A percentile compares a stretch with the other conserved stretches of the same genome.
Conservation (phyloP, 2,329 filamentous ascomycete genomes). For the Arachnomyces sp. region DNA sequence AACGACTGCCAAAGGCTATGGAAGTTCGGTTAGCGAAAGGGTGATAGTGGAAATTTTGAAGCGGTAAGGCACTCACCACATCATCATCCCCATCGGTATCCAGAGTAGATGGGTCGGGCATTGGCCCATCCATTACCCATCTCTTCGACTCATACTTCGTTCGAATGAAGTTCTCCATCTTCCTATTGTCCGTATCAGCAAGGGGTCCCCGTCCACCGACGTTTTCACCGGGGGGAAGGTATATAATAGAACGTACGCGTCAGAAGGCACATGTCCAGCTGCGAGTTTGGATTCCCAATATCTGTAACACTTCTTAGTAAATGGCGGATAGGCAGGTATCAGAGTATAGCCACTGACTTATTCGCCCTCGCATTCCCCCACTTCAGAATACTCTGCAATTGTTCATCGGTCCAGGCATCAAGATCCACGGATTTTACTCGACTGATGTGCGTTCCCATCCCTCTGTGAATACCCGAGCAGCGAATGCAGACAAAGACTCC, state of each 20-base stretch:
- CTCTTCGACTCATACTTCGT: constrained; percentile 98
- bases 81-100: constrained; percentile 83
- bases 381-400: constrained; percentile 82
- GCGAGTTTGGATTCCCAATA: constrained; percentile 96
- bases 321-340: constrained; percentile 17
- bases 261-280: constrained; percentile 81
- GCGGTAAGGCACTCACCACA: constrained; percentile 47
- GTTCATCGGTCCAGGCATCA: constrained; percentile 97
- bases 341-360: constrained; percentile 50
- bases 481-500: constrained; percentile 97
- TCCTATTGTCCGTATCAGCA: constrained; percentile 38
- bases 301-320: constrained; percentile 25
- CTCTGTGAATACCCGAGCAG: constrained; percentile 95
- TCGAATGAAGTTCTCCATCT: constrained; percentile 99
- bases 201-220: neutral
- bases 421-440: constrained; percentile 96
- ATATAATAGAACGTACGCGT: constrained; percentile 55
- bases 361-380: constrained; percentile 97
- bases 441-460: constrained; percentile 98
- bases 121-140: constrained; percentile 97
- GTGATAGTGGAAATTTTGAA: constrained; percentile 25
- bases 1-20: constrained; percentile 56
- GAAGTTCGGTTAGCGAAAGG: constrained; percentile 1
- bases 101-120: constrained; percentile 83
- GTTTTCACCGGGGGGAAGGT: constrained; percentile 6